A percentile compares a stretch with the other conserved stretches of the same genome.
Evolutionary conservation across 192 early-diverging fungal species (phyloP).

Genomic region (Coemansia sp.): DNA sequence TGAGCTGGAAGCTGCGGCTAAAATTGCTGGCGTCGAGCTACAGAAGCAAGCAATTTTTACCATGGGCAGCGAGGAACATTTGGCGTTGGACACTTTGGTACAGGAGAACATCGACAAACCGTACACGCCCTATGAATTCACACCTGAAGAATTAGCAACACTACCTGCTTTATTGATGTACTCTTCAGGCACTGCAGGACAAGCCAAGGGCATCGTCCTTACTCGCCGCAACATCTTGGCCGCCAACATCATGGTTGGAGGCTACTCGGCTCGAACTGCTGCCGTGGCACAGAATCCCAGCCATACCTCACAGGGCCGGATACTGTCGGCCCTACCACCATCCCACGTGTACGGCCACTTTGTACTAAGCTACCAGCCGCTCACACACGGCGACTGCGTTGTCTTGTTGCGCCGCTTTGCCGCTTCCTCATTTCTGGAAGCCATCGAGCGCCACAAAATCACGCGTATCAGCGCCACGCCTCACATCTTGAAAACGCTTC

Average conservation of each 20-base stretch:
- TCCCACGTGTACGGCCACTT: constrained; percentile 42
- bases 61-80: background rate
- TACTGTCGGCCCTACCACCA: constrained; percentile 25
- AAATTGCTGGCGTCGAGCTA: constrained; percentile 7
- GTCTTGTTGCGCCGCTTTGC: constrained; percentile 24
- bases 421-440: constrained; percentile 15
- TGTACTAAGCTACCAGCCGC: constrained; percentile 41
- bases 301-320: background rate
- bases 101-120: background rate
- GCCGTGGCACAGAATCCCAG: too few relatives aligned
- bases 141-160: constrained; percentile 2
- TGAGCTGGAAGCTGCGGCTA: background rate
- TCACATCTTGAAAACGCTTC: constrained; percentile 7
- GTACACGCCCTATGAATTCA: constrained; percentile 1
- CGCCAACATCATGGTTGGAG: constrained; percentile 10
- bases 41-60: background rate
- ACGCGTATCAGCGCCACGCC: constrained; percentile 25
- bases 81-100: background rate
- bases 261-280: constrained; percentile 8
- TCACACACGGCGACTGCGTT: constrained; percentile 19
- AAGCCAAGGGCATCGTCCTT: constrained; percentile 39
- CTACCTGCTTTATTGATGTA: constrained; percentile 31
- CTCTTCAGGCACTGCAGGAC: constrained; percentile 48
- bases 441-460: constrained; percentile 23
- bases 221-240: constrained; percentile 43